Evolutionary conservation across 176 grass and related monocot species (phyloP).

Genomic region (Aegilops longissima): DNA sequence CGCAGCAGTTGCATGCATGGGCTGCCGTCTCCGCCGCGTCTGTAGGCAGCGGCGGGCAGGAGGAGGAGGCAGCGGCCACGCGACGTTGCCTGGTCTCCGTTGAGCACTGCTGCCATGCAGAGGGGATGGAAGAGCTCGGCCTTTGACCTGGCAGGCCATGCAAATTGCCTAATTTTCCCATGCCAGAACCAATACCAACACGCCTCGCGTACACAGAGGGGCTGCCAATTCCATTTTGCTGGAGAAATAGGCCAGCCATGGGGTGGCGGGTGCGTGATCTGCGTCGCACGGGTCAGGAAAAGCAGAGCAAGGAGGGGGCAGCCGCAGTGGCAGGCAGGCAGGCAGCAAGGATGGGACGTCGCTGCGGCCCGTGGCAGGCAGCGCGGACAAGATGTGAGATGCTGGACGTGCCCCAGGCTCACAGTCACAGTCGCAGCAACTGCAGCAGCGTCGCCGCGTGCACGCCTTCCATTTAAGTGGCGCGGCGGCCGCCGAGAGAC

Average conservation of each 20-base stretch:
- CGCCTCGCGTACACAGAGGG: not conserved
- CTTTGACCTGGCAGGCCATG: not conserved
- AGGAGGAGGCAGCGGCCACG: not conserved
- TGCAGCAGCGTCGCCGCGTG: not conserved
- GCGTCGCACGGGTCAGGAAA: too few relatives aligned
- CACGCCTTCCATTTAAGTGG: not conserved
- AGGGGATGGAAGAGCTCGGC: not conserved
- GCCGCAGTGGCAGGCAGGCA: not conserved
- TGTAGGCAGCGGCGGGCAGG: not conserved
- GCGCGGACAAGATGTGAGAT: slow-evolving; percentile 40
- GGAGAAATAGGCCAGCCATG: too few relatives aligned
- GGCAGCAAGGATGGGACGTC: slow-evolving; percentile 19
- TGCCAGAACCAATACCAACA: not conserved
- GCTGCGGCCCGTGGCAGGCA: not conserved
- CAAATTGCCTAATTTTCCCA: not conserved
- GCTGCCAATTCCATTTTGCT: not conserved
- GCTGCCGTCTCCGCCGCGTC: not conserved
- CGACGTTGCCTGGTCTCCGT: not conserved
- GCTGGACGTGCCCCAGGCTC: slow-evolving; percentile 14
- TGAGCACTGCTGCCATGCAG: not conserved
- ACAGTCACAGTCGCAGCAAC: not conserved
- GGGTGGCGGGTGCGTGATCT: too few relatives aligned
- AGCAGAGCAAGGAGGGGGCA: rapidly evolving
- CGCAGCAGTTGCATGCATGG: not conserved
- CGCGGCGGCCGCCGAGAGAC: slow-evolving; percentile 12